Percentiles rank a stretch among this genome's conserved stretches.
phyloP scores from a whole-genome alignment of 202 grass and related monocot species.

The Sporobolus alterniflorus region DNA sequence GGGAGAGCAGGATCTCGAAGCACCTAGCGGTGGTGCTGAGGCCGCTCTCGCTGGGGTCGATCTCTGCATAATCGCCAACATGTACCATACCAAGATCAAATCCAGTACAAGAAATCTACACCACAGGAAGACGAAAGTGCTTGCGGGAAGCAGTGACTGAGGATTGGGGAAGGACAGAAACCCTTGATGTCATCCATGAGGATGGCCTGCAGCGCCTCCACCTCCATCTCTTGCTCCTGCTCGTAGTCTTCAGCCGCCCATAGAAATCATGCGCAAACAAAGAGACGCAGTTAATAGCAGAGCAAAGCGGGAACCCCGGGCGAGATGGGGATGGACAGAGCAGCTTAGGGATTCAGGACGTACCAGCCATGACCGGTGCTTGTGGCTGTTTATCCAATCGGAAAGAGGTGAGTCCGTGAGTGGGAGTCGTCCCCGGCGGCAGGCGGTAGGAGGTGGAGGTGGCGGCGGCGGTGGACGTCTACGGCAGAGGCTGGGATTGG shows the following conservation, averaged over 20 bases:
- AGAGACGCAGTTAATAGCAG: slow-evolving; percentile 26
- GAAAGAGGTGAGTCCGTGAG: neutral
- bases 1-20: slow-evolving; percentile 84
- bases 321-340: neutral
- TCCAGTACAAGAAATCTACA: neutral
- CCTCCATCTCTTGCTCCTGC: slow-evolving; percentile 99
- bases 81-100: neutral
- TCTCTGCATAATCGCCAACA: slow-evolving; percentile 62
- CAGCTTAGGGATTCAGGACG: slow-evolving; percentile 11
- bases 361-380: slow-evolving; percentile 66
- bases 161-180: slow-evolving; percentile 18
- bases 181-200: slow-evolving; percentile 97
- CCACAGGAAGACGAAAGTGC: neutral
- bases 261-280: neutral
- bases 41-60: slow-evolving; percentile 85
- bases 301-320: slow-evolving; percentile 7
- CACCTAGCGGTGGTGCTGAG: slow-evolving; percentile 67
- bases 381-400: neutral
- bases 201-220: slow-evolving; percentile 94
- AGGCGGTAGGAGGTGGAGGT: neutral
- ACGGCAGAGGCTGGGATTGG: neutral
- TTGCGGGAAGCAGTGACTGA: slow-evolving; percentile 21
- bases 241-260: slow-evolving; percentile 57
- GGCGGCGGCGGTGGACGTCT: slow-evolving; percentile 21
- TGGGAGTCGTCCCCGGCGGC: neutral